phyloP scores from a whole-genome alignment of 495 filamentous ascomycete species.

The Bathelium albidoporum region DNA sequence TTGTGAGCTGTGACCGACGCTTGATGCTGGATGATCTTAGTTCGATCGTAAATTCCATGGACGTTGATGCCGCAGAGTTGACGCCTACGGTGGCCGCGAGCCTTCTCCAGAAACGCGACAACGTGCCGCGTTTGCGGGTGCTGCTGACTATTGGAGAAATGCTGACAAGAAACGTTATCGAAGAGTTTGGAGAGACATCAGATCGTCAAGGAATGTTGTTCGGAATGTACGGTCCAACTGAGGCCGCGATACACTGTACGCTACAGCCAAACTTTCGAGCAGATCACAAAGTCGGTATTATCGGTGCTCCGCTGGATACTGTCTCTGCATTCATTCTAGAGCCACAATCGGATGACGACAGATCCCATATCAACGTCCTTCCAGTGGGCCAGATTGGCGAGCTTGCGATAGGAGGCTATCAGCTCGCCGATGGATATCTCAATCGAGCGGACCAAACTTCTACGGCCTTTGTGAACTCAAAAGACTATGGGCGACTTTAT shows the following conservation, averaged over 20 bases:
- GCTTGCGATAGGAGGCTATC: constrained; percentile 67
- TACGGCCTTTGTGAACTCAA: constrained; percentile 52
- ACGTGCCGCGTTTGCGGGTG: constrained; percentile 49
- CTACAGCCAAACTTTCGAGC: constrained; percentile 39
- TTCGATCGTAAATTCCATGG: constrained; percentile 47
- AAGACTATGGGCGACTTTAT: constrained; percentile 53
- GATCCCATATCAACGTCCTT: constrained; percentile 38
- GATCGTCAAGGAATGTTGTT: constrained; percentile 46
- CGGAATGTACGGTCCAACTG: constrained; percentile 79
- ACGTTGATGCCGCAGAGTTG: constrained; percentile 70
- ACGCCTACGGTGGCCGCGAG: constrained; percentile 72
- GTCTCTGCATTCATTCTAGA: constrained; percentile 63
- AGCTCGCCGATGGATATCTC: constrained; percentile 73
- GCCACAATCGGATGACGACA: constrained; percentile 13
- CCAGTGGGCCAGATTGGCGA: constrained; percentile 65
- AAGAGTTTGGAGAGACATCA: constrained; percentile 53
- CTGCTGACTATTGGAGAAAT: constrained; percentile 82
- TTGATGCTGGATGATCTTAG: constrained; percentile 62
- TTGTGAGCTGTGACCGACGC: constrained; percentile 55
- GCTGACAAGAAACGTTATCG: constrained; percentile 60
- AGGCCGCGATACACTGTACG: constrained; percentile 66
- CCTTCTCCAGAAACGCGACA: constrained; percentile 48
- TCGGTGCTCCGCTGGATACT: constrained; percentile 63
- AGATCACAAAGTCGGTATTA: constrained; percentile 48
- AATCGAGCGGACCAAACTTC: constrained; percentile 70